phyloP scores from a whole-genome alignment of 2,329 filamentous ascomycete genomes.

The Exophiala sp. region DNA sequence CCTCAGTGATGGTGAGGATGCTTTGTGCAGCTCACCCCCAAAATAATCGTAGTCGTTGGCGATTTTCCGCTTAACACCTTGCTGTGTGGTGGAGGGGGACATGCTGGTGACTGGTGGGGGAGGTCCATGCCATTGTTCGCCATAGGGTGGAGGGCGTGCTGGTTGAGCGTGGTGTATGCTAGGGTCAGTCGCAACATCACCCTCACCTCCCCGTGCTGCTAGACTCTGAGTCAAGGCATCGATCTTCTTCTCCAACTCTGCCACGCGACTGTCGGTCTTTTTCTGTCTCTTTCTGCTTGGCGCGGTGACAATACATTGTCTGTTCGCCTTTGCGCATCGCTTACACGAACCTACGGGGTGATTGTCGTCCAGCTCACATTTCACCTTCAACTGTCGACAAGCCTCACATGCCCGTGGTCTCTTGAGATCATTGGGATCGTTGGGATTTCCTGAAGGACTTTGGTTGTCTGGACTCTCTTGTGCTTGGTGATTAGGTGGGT shows the following conservation, averaged over 20 bases:
- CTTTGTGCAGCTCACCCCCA: constrained; percentile 26
- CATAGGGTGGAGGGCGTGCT: constrained; percentile 12
- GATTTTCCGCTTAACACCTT: constrained; percentile 27
- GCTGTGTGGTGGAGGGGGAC: constrained; percentile 18
- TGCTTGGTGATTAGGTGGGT: constrained; percentile 20
- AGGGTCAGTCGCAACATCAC: constrained; percentile 24
- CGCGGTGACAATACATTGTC: constrained; percentile 72
- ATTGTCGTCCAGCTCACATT: constrained; percentile 71
- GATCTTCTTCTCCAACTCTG: constrained; percentile 89
- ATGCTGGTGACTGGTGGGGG: constrained; percentile 13
- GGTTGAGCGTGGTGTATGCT: constrained; percentile 18
- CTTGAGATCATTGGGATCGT: constrained; percentile 53
- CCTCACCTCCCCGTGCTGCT: constrained; percentile 50
- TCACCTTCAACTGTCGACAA: constrained; percentile 73
- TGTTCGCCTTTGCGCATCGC: constrained; percentile 76
- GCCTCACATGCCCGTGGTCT: constrained; percentile 71
- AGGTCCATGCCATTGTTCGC: constrained; percentile 24
- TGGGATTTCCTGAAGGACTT: constrained; percentile 23
- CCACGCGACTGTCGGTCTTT: constrained; percentile 84
- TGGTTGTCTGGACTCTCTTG: constrained; percentile 26
- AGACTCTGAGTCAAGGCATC: constrained; percentile 80
- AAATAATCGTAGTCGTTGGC: constrained; percentile 24
- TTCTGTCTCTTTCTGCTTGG: constrained; percentile 78
- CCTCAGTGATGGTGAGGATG: constrained; percentile 14
- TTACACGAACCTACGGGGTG: constrained; percentile 64